A percentile compares a stretch with the other conserved stretches of the same genome.
These are phyloP conservation scores for Pelargonium fulgidum DNA, from an alignment of 441 rosid species.

Conservation along the genomic window DNA sequence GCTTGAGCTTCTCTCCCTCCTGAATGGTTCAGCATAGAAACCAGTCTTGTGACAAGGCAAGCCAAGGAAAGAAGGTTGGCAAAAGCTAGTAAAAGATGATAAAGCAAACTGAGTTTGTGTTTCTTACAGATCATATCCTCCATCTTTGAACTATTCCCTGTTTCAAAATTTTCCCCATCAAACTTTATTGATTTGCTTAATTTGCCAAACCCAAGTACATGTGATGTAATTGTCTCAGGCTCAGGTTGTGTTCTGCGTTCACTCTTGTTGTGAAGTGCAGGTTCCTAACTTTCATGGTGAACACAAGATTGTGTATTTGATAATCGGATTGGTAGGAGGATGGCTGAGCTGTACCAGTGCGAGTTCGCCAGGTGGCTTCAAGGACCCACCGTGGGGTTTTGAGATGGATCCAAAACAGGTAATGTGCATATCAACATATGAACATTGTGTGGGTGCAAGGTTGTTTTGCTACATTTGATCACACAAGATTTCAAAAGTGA, in stretches of 20 bases:
- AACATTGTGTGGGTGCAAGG: background rate
- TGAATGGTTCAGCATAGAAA: slow-evolving; percentile 1
- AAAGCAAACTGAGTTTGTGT: slow-evolving; percentile 19
- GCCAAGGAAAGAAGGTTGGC: slow-evolving; percentile 20
- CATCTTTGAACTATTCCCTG: slow-evolving; percentile 18
- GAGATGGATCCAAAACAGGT: background rate
- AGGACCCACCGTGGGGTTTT: background rate
- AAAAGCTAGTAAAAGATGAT: slow-evolving; percentile 29
- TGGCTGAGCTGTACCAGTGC: background rate
- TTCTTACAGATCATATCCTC: slow-evolving; percentile 14
- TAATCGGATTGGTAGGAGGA: too few relatives aligned
- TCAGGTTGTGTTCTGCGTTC: background rate
- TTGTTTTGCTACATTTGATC: background rate
- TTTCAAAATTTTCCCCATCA: slow-evolving; percentile 5
- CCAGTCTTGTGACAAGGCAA: background rate
- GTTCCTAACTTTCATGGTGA: slow-evolving; percentile 2
- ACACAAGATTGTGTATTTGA: background rate
- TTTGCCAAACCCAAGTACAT: slow-evolving; percentile 1
- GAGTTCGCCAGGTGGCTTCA: background rate
- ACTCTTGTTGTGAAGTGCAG: background rate
- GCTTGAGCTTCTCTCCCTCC: slow-evolving; percentile 1
- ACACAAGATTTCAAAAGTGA: slow-evolving; percentile 14
- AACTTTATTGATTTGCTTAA: background rate
- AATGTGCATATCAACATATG: background rate
- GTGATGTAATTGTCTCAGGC: background rate